Evolutionary conservation across 2,329 filamentous ascomycete species (phyloP).

Genomic region (Hypoxylon sp.): DNA sequence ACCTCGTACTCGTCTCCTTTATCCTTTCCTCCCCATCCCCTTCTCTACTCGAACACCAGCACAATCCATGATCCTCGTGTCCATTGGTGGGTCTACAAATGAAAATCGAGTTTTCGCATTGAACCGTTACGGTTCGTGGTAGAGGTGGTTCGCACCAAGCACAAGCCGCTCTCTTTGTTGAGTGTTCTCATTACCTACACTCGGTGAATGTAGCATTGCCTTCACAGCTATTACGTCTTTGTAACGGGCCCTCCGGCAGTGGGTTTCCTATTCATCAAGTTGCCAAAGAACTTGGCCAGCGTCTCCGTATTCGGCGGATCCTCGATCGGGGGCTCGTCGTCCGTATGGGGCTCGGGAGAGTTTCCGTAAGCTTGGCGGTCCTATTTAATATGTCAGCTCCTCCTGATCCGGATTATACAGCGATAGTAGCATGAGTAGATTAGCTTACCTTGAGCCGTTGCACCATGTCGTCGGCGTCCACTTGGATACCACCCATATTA

Average conservation of each 20-base stretch:
- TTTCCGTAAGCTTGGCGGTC: conserved; percentile 67
- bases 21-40: background rate
- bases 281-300: conserved; percentile 69
- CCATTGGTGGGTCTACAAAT: conserved; percentile 24
- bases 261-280: conserved; percentile 67
- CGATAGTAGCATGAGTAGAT: background rate
- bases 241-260: conserved; percentile 40
- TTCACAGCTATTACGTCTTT: conserved; percentile 38
- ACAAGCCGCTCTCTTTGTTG: background rate
- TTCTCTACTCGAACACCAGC: background rate
- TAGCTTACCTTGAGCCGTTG: conserved; percentile 80
- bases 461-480: conserved; percentile 94
- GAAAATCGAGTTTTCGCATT: conserved; percentile 12
- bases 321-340: conserved; percentile 52
- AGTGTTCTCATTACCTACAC: background rate
- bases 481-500: conserved; percentile 97
- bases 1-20: conserved; percentile 4
- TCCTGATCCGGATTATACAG: background rate
- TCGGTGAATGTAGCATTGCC: background rate
- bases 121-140: background rate
- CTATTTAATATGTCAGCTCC: conserved; percentile 53
- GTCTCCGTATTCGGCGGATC: conserved; percentile 65
- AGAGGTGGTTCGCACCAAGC: conserved; percentile 1
- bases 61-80: background rate
- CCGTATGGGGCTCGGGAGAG: conserved; percentile 58